Evolutionary conservation across 257 asterid species (phyloP).

Genomic region (Capsicum baccatum): DNA sequence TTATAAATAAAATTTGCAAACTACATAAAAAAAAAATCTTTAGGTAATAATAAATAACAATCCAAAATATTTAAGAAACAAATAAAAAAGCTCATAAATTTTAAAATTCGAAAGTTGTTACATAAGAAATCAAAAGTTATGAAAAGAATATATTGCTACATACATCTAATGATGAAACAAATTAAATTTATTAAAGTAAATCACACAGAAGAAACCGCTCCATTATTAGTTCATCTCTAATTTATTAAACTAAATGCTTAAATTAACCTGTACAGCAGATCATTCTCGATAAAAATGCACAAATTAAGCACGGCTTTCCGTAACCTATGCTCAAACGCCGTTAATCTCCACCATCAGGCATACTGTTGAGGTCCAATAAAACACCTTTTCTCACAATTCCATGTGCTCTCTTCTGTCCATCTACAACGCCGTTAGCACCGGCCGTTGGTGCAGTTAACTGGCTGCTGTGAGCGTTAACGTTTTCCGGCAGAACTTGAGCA

Average conservation of each 20-base stretch:
- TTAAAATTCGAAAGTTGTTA: too few species aligned
- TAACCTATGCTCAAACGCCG: background rate
- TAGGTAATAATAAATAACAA: too few species aligned
- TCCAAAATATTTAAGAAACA: too few species aligned
- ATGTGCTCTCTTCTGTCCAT: constrained; percentile 1
- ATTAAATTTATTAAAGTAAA: background rate
- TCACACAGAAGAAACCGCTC: background rate
- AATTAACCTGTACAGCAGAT: background rate
- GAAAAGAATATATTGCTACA: background rate
- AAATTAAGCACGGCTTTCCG: background rate
- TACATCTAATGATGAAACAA: too few species aligned
- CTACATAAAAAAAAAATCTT: too few species aligned
- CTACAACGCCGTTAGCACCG: constrained; percentile 14
- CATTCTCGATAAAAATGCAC: background rate
- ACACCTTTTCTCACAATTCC: constrained; percentile 3
- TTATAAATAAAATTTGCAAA: too few species aligned
- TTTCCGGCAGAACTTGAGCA: background rate
- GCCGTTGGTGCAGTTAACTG: background rate
- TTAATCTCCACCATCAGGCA: constrained; percentile 36
- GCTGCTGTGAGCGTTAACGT: constrained; percentile 28
- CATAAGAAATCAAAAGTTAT: background rate
- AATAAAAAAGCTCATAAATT: too few species aligned
- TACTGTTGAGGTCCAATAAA: constrained; percentile 38
- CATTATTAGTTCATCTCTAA: background rate
- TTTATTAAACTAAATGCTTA: too few species aligned